Base-by-base conservation (phyloP, 805 yeast genomes). In the Candida endomychidarum region DNA sequence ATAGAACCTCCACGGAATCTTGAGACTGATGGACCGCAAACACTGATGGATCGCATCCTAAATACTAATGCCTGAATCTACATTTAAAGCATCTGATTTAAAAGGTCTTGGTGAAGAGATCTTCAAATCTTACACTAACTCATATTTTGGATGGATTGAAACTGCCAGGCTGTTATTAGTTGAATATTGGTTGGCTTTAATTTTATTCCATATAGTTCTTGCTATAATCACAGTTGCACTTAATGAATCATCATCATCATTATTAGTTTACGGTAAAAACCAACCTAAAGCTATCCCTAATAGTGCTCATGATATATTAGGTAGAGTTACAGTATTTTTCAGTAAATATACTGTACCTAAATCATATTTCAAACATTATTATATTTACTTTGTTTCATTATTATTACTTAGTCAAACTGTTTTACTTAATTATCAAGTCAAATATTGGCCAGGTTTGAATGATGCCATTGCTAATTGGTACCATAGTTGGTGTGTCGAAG, bases 331-430 rank as follows among this genome's bases (percentile, higher is more conserved):
- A 7, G 28, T 26, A 6, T 22, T 23, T 3, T 27, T 65, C 1
- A 45, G 57, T 8, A 52, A 54, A 8, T 40, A 67, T 10, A 77
- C 78, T 9, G 82, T 83, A 0, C 86, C 88, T 0, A 84, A 82
- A 52, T 47, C 70, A 9, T 78, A 72, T 71, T 85, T 85, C 51
- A 51, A 63, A 2, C 88, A 84, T 51, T 85, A 79, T 49, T 85
- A 85, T 56, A 42, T 75, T 4, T 35, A 77, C 12, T 71, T 80
- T 12, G 50, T 68, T 1, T 19, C 56, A 0, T 31, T 24, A 31
- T 24, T 28, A 40, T 18, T 38, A 31, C 14, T 39, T 30, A 19
- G 16, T 17, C 25, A 38, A 12, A 29, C 26, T 8, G 17, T 42
- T 2, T 22, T 24, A 2, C 26, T 39, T 33, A 43, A 38, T 21